Base-by-base conservation (phyloP, 2,329 filamentous ascomycete genomes). In the Botrytis porri region DNA sequence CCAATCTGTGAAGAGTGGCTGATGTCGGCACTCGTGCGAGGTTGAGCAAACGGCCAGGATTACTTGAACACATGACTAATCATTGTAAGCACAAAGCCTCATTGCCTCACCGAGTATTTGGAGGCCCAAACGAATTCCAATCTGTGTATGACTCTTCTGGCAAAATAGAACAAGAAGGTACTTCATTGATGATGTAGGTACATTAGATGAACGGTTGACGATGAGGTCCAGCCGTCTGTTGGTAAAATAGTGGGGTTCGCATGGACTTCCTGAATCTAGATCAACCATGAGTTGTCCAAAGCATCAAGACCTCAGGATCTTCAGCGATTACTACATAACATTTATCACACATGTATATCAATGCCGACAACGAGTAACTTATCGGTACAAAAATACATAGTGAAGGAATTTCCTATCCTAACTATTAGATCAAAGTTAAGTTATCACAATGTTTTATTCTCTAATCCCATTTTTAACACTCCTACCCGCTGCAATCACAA, bases 21-120 rank as follows among this genome's bases (percentile, higher is more conserved):
- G 48, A 37, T 25, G 48, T 41, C 35, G 35, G n/a, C 37, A 32
- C 48, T 57, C 35, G 16, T 59, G 10, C 39, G 37, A 57, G n/a
- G 48, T 69, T 57, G 48, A 54, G 45, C 45, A 29, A 35, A 29
- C 29, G 45, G 45, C 16, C 35, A 54, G 45, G 45, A 39, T 54
- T 29, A 57, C 48, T 43, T 43, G 51, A 10, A 37, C 22, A 12
- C 64, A 57, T 32, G 48, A 69, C 65, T 69, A 57, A 69, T 43
- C 35, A 37, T 32, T 41, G n/a, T 67, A 67, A 57, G 65, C 65
- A 10, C 65, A 57, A 32, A n/a, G 48, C 65, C 65, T 57, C 65
- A 57, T 22, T 41, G 25, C 65, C 45, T 67, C 64, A 67, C 64
- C 64, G 45, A 59, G 35, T 32, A 57, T 69, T 29, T 48, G 48